Base-by-base conservation (phyloP, 495 filamentous ascomycete genomes). In the Ascobolus immersus region DNA sequence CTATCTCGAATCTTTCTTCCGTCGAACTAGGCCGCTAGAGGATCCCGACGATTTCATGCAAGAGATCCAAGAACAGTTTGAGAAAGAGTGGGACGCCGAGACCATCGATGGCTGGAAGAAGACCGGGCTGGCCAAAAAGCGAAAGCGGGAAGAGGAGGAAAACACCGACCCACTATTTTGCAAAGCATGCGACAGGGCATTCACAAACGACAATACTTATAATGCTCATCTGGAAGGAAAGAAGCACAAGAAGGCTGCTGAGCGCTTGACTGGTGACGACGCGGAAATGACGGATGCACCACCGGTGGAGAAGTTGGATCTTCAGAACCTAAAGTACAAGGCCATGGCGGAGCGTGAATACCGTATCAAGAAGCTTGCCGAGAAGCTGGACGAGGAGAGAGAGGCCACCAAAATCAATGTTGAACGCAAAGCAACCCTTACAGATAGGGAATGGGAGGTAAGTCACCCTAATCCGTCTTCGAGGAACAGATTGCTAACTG, bases 171-270 rank as follows among this genome's bases (percentile, higher is more conserved):
- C 63, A 3, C 36, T 50, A 18, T 94, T 73, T 71, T 96, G 86
- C 43, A 56, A 68, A 1, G 78, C 80, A 37, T 96, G 86, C 55
- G 73, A 78, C 44, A 93, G 80, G 52, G 77, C 80, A 27, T 96
- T 93, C 56, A 79, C 74, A 51, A 94, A 92, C 40, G 73, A 86
- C 32, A 92, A 90, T 47, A 79, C 92, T 29, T 91, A 89, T 57
- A 78, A 77, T 44, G 69, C 65, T 23, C 86, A 96, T 51, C 60
- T 94, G 42, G 73, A 55, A 0, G 79, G 80, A 14, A 82, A 89
- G 58, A 93, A 92, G 51, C 86, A 96, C 49, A 70, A 81, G 45
- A 73, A 73, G 37, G 76, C 72, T 4, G 79, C 74, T 4, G 69
- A 76, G 44, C 62, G 36, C 28, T 25, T 33, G 17, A 15, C n/a